phyloP scores from a whole-genome alignment of 2,329 filamentous ascomycete genomes.

The Boeremia lycopersici region DNA sequence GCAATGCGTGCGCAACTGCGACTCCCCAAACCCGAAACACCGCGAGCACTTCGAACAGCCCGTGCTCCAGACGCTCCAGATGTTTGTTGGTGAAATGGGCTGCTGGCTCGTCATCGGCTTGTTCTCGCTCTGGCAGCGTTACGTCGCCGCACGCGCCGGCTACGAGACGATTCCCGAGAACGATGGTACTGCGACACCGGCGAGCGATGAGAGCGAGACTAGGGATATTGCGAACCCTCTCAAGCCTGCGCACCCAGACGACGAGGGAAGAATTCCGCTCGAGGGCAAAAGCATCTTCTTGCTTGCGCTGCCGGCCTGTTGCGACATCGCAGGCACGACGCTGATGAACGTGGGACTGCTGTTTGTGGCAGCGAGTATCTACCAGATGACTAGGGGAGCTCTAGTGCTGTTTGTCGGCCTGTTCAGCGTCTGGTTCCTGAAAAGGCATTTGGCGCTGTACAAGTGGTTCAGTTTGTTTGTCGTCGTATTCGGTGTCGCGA shows the following conservation, averaged over 20 bases:
- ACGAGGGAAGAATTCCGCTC: slow-evolving; percentile 65
- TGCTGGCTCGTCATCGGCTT: slow-evolving; percentile 89
- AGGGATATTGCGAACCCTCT: slow-evolving; percentile 61
- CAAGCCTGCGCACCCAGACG: slow-evolving; percentile 51
- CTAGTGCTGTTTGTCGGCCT: slow-evolving; percentile 94
- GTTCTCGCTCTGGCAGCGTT: slow-evolving; percentile 69
- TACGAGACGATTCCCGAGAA: slow-evolving; percentile 68
- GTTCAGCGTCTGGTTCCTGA: slow-evolving; percentile 91
- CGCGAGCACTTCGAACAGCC: slow-evolving; percentile 87
- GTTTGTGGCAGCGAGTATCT: slow-evolving; percentile 94
- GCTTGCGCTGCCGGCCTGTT: slow-evolving; percentile 84
- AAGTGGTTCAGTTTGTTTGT: slow-evolving; percentile 90
- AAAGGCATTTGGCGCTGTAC: slow-evolving; percentile 78
- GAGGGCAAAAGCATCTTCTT: slow-evolving; percentile 73
- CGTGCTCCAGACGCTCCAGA: slow-evolving; percentile 92
- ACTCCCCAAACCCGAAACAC: slow-evolving; percentile 68
- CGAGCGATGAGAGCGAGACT: slow-evolving; percentile 52
- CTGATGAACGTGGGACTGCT: slow-evolving; percentile 96
- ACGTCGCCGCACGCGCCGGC: slow-evolving; percentile 57
- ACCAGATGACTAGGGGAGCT: slow-evolving; percentile 97
- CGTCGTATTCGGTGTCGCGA: slow-evolving; percentile 83
- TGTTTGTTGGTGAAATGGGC: slow-evolving; percentile 96
- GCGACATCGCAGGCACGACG: slow-evolving; percentile 93
- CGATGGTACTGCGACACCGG: slow-evolving; percentile 37
- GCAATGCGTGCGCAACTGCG: slow-evolving; percentile 93